Evolutionary conservation across 192 early-diverging fungal species (phyloP), one percentile per base, ranked within the genome.

Genomic region (Backusella tarrabulga): DNA sequence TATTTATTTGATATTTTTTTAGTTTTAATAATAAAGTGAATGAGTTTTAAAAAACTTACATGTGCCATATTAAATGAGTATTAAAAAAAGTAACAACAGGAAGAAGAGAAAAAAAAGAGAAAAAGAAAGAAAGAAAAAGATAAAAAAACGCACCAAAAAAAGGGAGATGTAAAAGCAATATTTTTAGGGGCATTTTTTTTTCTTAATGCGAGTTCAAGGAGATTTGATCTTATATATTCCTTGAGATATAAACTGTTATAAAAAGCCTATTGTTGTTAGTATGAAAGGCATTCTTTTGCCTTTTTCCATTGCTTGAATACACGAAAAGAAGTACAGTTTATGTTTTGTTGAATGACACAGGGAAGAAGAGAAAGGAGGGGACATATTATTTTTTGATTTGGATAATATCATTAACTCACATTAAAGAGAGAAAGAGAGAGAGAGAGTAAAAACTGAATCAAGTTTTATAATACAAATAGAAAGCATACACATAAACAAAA

Each of bases 51-150:
- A 34, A 40, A 46, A 17, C 72, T 79, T 79, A 79, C 77, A 54
- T 79, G 77, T 69, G 77, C 72, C 77, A 79, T 79, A 34, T 41
- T 70, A 44, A 73, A 63, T 67, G 36, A 50, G 56, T 78, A 66
- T 73, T 67, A 56, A 36, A 50, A 67, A 67, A 41, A 40, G 68
- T 34, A 38, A 71, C 41, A 71, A 34, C 36, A 35, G 63, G 40
- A 68, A 63, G 36, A 60, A 26, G 56, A 26, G 54, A 42, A 67
- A 41, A 66, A 66, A 67, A 15, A 67, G 35, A 75, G 63, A 56
- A 34, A 74, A 34, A 50, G 8, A 73, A 34, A 54, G 63, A 56
- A 32, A 34, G 32, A 46, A 46, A 7, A n/a, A 2, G 56, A 54
- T 21, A 26, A 26, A 34, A 60, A 36, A 21, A 38, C 34, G 38